Conservation (phyloP, 179 eudicot genomes). For the Vitellaria paradoxa region DNA sequence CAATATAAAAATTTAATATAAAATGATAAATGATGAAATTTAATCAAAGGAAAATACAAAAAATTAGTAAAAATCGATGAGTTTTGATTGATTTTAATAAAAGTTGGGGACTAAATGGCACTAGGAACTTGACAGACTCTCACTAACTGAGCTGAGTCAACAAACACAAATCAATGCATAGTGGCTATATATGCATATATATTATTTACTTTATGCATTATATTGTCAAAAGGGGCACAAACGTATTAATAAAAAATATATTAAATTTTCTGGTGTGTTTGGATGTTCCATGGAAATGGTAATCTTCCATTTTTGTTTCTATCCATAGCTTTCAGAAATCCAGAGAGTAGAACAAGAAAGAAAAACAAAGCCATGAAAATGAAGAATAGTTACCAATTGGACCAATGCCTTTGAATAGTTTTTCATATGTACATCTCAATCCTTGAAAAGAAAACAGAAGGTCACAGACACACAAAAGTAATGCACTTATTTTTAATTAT, state of each 20-base stretch:
- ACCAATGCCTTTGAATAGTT: background rate
- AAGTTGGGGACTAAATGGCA: background rate
- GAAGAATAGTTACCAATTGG: background rate
- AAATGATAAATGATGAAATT: too few species aligned
- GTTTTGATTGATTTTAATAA: too few species aligned
- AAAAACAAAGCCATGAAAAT: background rate
- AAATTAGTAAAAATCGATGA: background rate
- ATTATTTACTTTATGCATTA: background rate
- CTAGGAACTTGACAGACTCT: background rate
- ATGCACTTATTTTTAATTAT: background rate
- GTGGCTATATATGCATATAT: background rate
- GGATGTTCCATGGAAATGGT: background rate
- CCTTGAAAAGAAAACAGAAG: background rate
- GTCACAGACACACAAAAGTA: background rate
- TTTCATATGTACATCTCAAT: background rate
- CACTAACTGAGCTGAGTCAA: slow-evolving; percentile 17
- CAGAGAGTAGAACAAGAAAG: background rate
- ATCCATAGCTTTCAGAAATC: background rate
- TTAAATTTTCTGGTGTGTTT: background rate
- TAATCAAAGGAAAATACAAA: too few species aligned
- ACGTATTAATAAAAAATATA: background rate
- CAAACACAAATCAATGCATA: slow-evolving; percentile 6
- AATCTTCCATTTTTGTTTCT: background rate
- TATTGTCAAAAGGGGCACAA: background rate
- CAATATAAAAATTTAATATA: slow-evolving; percentile 4